Conservation (phyloP, 2,329 filamentous ascomycete species). For the Leptodontidium sp. region DNA sequence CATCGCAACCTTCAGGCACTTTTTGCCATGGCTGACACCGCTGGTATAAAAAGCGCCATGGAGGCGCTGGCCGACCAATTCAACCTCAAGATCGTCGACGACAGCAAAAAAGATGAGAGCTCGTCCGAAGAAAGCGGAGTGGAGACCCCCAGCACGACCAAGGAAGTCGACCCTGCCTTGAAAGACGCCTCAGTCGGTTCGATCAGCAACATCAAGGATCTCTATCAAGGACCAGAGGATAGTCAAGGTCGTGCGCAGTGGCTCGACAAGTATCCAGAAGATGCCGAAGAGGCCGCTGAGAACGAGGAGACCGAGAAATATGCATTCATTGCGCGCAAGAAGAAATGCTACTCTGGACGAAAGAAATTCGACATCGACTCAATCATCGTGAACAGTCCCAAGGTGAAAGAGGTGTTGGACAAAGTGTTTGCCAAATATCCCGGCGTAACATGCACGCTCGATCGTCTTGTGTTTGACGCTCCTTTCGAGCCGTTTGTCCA, state of each 20-base stretch:
- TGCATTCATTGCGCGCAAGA: constrained; percentile 2
- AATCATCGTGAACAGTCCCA: constrained; percentile 47
- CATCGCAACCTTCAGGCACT: neutral
- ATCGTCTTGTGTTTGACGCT: constrained; percentile 44
- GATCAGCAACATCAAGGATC: constrained; percentile 17
- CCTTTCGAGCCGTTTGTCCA: constrained; percentile 49
- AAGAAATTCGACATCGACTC: constrained; percentile 48
- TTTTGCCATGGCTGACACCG: neutral
- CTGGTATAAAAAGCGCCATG: neutral
- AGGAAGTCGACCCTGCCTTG: neutral
- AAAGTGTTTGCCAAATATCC: constrained; percentile 46
- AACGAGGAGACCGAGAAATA: constrained; percentile 19
- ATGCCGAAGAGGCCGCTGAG: constrained; percentile 15
- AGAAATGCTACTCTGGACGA: constrained; percentile 11
- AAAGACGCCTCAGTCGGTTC: neutral
- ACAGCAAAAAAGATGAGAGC: neutral
- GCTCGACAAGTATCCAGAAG: constrained; percentile 7
- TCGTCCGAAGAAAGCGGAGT: neutral
- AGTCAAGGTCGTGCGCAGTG: constrained; percentile 2
- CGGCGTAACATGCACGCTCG: constrained; percentile 45
- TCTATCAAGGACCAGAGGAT: constrained; percentile 5
- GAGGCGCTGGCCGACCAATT: neutral
- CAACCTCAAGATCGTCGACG: neutral
- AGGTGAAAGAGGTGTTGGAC: constrained; percentile 45
- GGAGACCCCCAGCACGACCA: neutral